Percentiles rank a stretch among this genome's conserved stretches.
Conservation (phyloP, 805 yeast species). For the Candida glaebosa region DNA sequence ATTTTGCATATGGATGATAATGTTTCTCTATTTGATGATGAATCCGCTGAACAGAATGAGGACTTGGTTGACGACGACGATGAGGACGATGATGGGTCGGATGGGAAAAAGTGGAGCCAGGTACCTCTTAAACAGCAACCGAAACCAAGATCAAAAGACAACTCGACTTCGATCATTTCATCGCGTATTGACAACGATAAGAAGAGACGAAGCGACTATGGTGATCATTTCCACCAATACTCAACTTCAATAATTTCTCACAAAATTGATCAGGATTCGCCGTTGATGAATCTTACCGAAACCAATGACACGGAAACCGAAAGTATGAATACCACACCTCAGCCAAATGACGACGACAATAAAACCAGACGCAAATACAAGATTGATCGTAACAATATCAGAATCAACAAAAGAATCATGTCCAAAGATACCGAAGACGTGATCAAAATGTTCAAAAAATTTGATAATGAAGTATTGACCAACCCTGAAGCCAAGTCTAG, state of each 20-base stretch:
- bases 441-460: slow-evolving; percentile 14
- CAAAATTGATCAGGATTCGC: slow-evolving; percentile 9
- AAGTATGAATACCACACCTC: slow-evolving; percentile 3
- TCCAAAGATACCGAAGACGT: slow-evolving; percentile 14
- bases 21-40: no score
- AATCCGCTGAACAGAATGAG: no score
- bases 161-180: not conserved
- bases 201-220: not conserved
- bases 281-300: slow-evolving; percentile 4
- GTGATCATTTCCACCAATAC: slow-evolving; percentile 3
- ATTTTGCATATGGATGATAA: slow-evolving; percentile 4
- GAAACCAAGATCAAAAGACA: not conserved
- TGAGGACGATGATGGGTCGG: not conserved
- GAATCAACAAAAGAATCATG: slow-evolving; percentile 13
- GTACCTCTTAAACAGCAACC: not conserved
- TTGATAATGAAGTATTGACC: slow-evolving; percentile 13
- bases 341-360: slow-evolving; percentile 3
- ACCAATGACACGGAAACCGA: slow-evolving; percentile 4
- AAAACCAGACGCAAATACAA: slow-evolving; percentile 9
- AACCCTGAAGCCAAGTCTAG: slow-evolving; percentile 12
- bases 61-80: not conserved
- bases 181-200: not conserved
- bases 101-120: not conserved
- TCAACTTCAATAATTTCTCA: slow-evolving; percentile 14
- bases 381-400: slow-evolving; percentile 13